Evolutionary conservation across 2,329 filamentous ascomycete genomes (phyloP).

Genomic region (Fonsecaea erecta): DNA sequence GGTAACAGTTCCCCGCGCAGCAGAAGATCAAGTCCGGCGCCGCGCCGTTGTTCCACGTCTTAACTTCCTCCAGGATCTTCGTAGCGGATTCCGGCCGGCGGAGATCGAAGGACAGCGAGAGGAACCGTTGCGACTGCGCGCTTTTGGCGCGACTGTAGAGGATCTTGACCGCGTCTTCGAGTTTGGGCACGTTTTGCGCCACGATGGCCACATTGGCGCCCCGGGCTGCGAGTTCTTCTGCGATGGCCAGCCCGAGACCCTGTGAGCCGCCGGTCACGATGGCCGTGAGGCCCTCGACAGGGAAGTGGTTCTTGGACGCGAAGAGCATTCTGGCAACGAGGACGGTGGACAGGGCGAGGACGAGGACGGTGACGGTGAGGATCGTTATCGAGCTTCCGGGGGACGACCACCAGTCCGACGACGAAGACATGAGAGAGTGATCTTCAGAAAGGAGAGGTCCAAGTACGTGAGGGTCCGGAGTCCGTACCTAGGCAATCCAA

Average conservation of each 20-base stretch:
- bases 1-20: conserved; percentile 74
- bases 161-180: conserved; percentile 69
- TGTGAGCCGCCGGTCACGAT: conserved; percentile 90
- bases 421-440: background rate
- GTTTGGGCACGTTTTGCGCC: conserved; percentile 74
- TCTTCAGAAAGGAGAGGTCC: too few species aligned
- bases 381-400: background rate
- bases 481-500: background rate
- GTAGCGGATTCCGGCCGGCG: conserved; percentile 70
- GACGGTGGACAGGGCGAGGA: conserved; percentile 11
- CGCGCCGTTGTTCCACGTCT: conserved; percentile 74
- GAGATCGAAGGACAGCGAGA: conserved; percentile 82
- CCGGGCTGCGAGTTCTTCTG: conserved; percentile 74
- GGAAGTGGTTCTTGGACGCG: conserved; percentile 71
- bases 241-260: conserved; percentile 82
- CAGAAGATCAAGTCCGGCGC: conserved; percentile 90
- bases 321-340: conserved; percentile 43
- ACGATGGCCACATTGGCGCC: conserved; percentile 88
- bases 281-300: conserved; percentile 83
- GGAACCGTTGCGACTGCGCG: conserved; percentile 74
- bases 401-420: background rate
- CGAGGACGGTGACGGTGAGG: background rate
- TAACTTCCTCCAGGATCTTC: conserved; percentile 72
- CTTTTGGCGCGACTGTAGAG: conserved; percentile 66
- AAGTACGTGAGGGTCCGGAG: background rate